These are phyloP conservation scores for Mortierella sp. DNA, from an alignment of 371 early-diverging fungal species.

Conservation along the genomic window DNA sequence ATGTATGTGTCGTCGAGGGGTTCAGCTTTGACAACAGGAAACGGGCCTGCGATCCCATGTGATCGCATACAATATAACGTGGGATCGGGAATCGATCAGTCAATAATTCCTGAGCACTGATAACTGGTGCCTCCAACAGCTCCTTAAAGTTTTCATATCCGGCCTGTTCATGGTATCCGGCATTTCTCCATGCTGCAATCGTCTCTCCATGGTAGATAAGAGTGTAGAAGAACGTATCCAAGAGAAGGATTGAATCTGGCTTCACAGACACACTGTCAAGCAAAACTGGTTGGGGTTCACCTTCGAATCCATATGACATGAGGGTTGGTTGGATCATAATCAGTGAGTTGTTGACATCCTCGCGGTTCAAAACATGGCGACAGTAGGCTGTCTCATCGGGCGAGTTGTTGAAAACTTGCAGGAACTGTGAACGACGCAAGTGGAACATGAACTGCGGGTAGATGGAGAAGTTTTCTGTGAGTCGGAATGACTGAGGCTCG, in stretches of 20 bases:
- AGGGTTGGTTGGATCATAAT: slow-evolving; percentile 99
- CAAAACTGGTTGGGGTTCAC: slow-evolving; percentile 93
- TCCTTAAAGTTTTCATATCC: slow-evolving; percentile 96
- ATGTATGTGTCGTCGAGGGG: slow-evolving; percentile 95
- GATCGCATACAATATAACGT: slow-evolving; percentile 98
- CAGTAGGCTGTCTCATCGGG: slow-evolving; percentile 99
- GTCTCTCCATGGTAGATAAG: slow-evolving; percentile 97
- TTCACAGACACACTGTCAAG: slow-evolving; percentile 98
- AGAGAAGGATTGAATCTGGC: slow-evolving; percentile 94
- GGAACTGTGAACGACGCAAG: slow-evolving; percentile 96
- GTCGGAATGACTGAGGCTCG: slow-evolving; percentile 92
- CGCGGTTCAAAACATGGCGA: slow-evolving; percentile 93
- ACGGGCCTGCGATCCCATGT: slow-evolving; percentile 99
- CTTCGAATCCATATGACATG: slow-evolving; percentile 93
- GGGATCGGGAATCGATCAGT: slow-evolving; percentile 98
- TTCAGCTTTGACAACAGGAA: slow-evolving; percentile 99
- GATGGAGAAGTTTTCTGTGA: slow-evolving; percentile 95
- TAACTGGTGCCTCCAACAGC: slow-evolving; percentile 90
- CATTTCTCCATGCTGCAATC: slow-evolving; percentile 94
- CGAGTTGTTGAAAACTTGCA: slow-evolving; percentile 99
- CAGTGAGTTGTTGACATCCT: slow-evolving; percentile 95
- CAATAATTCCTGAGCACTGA: slow-evolving; percentile 93
- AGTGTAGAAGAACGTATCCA: slow-evolving; percentile 99
- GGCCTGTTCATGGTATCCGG: slow-evolving; percentile 91
- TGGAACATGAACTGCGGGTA: slow-evolving; percentile 99